Conservation (phyloP, 75 land plant species). For the Cryptomeria japonica region DNA sequence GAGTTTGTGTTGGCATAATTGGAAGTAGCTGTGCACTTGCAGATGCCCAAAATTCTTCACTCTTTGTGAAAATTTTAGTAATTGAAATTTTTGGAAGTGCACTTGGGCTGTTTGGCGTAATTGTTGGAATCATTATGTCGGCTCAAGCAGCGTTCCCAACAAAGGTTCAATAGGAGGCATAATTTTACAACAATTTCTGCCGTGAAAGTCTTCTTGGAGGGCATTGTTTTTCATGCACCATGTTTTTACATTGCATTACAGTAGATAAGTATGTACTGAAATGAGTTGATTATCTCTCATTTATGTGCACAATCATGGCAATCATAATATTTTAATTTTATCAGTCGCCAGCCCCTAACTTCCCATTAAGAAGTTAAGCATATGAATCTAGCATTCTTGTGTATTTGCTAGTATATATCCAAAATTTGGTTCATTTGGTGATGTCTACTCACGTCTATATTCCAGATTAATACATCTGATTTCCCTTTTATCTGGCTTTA, state of each 20-base stretch:
- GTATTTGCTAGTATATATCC: background rate
- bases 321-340: background rate
- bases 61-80: slow-evolving; percentile 95
- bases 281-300: background rate
- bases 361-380: background rate
- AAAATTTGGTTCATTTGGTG: background rate
- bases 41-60: slow-evolving; percentile 94
- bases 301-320: background rate
- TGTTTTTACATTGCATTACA: background rate
- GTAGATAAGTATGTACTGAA: background rate
- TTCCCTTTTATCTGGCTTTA: background rate
- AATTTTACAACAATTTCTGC: background rate
- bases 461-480: background rate
- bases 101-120: slow-evolving; percentile 93
- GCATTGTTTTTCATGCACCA: background rate
- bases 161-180: slow-evolving; percentile 7
- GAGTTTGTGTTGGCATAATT: slow-evolving; percentile 92
- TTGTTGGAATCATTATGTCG: slow-evolving; percentile 97
- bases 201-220: background rate
- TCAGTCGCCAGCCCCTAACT: background rate
- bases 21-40: slow-evolving; percentile 98
- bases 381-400: background rate
- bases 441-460: background rate
- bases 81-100: slow-evolving; percentile 99
- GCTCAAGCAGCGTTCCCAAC: slow-evolving; percentile 95